Percentiles rank a stretch among this genome's conserved stretches.
These are phyloP conservation scores for Phytophthora macrochlamydospora DNA, from an alignment of 352 stramenopile species.

Conservation along the genomic window DNA sequence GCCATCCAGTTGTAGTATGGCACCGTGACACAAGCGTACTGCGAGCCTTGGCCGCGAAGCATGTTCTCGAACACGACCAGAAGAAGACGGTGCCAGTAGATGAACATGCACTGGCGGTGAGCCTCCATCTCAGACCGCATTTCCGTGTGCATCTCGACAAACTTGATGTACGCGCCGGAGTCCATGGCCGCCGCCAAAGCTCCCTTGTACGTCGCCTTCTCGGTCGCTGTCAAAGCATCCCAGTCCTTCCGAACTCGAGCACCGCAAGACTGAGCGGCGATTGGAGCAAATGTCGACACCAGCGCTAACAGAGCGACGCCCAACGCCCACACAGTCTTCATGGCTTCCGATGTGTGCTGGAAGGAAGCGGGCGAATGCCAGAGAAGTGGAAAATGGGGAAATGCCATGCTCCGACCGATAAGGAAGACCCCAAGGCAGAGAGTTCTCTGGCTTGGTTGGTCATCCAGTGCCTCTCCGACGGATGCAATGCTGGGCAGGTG, in stretches of 20 bases:
- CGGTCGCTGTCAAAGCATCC: conserved; percentile 27
- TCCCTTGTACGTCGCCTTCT: conserved; percentile 55
- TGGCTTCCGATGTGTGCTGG: conserved; percentile 5
- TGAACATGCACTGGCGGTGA: conserved; percentile 76
- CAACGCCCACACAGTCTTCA: conserved; percentile 22
- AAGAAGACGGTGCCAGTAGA: conserved; percentile 81
- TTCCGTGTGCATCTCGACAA: conserved; percentile 69
- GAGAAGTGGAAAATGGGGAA: conserved; percentile 27
- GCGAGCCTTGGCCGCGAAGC: conserved; percentile 54
- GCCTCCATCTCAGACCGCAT: conserved; percentile 55
- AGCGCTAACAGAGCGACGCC: conserved; percentile 9
- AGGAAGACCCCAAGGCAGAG: conserved; percentile 10
- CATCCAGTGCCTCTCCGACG: conserved; percentile 26
- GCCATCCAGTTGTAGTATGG: conserved; percentile 84
- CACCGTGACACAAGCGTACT: conserved; percentile 75
- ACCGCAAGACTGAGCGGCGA: conserved; percentile 24
- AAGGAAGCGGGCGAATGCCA: conserved; percentile 3
- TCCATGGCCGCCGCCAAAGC: conserved; percentile 58
- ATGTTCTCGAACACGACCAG: conserved; percentile 84
- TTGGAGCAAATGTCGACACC: not conserved
- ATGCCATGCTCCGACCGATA: not conserved
- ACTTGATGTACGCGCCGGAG: conserved; percentile 59
- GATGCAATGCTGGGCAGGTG: conserved; percentile 6
- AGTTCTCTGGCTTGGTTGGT: conserved; percentile 10
- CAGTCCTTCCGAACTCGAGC: conserved; percentile 50